A percentile compares a stretch with the other conserved stretches of the same genome.
phyloP scores from a whole-genome alignment of 1,284 basidiomycete genomes.

The Marasmius oreades region DNA sequence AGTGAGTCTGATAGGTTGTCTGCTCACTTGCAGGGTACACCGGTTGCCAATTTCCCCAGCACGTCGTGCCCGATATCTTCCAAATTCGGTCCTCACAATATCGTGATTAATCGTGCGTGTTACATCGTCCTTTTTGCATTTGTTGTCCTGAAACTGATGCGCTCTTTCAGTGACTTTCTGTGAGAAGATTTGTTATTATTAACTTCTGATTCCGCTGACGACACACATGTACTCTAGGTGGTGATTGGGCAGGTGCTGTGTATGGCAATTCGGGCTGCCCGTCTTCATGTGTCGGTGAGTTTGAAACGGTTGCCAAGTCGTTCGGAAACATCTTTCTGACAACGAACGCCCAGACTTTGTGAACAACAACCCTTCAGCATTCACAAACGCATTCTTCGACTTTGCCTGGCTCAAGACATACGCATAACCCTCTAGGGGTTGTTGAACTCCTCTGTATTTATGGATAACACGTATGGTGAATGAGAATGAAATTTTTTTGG shows the following conservation, averaged over 20 bases:
- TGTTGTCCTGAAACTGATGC: background rate
- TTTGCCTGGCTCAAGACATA: slow-evolving; percentile 47
- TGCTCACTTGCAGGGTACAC: slow-evolving; percentile 40
- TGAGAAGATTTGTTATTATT: slow-evolving; percentile 18
- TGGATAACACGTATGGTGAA: background rate
- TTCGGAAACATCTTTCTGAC: background rate
- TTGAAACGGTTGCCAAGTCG: background rate
- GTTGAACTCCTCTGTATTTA: too few species aligned
- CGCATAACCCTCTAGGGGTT: background rate
- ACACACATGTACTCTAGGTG: slow-evolving; percentile 31
- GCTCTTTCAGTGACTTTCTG: slow-evolving; percentile 33
- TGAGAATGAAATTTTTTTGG: background rate
- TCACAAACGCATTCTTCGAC: slow-evolving; percentile 66
- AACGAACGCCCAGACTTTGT: slow-evolving; percentile 40
- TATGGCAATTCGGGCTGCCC: slow-evolving; percentile 47
- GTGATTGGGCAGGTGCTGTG: slow-evolving; percentile 54
- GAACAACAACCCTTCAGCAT: slow-evolving; percentile 61
- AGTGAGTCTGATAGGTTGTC: background rate
- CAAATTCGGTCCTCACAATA: slow-evolving; percentile 55
- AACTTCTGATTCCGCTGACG: background rate
- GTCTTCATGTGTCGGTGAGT: slow-evolving; percentile 46
- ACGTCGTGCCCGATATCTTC: slow-evolving; percentile 45
- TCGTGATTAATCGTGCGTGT: slow-evolving; percentile 54
- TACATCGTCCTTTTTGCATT: slow-evolving; percentile 25
- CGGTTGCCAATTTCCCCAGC: slow-evolving; percentile 53